phyloP scores from a whole-genome alignment of 1,284 basidiomycete species.

The Papiliotrema flavescens region DNA sequence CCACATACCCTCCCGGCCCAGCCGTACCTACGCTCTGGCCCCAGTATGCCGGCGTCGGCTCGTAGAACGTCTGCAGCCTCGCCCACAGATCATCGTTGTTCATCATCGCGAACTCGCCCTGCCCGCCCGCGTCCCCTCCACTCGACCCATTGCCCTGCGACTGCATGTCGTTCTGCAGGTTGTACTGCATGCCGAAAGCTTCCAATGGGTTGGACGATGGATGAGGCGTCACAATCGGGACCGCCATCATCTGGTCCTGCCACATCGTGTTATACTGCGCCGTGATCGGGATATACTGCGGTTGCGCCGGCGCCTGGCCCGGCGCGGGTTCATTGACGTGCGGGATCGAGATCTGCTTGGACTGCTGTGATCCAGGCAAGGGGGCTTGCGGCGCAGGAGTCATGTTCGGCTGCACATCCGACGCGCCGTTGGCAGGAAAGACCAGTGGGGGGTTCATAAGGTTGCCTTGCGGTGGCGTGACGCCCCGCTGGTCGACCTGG shows the following conservation, averaged over 20 bases:
- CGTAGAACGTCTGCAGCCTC: slow-evolving; percentile 42
- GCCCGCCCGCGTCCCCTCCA: slow-evolving; percentile 1
- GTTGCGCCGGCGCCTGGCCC: not conserved
- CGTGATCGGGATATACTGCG: not conserved
- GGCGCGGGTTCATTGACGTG: not conserved
- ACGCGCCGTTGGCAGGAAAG: not conserved
- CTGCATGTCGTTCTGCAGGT: not conserved
- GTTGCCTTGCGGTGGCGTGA: not conserved
- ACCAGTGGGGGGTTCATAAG: slow-evolving; percentile 1
- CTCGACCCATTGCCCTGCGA: not conserved
- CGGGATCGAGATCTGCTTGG: not conserved
- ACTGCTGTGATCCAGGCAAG: not conserved
- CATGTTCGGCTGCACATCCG: not conserved
- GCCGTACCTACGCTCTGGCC: slow-evolving; percentile 7
- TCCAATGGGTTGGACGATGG: not conserved
- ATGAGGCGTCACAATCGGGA: not conserved
- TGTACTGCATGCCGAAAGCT: not conserved
- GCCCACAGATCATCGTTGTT: slow-evolving; percentile 36
- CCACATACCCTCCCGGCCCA: not conserved
- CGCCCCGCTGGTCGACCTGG: slow-evolving; percentile 22
- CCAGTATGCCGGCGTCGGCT: slow-evolving; percentile 28
- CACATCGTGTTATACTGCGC: not conserved
- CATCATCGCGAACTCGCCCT: not conserved
- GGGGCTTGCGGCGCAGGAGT: not conserved
- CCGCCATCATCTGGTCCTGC: not conserved